phyloP scores from a whole-genome alignment of 805 yeast species.

The Lipomyces anomalus region DNA sequence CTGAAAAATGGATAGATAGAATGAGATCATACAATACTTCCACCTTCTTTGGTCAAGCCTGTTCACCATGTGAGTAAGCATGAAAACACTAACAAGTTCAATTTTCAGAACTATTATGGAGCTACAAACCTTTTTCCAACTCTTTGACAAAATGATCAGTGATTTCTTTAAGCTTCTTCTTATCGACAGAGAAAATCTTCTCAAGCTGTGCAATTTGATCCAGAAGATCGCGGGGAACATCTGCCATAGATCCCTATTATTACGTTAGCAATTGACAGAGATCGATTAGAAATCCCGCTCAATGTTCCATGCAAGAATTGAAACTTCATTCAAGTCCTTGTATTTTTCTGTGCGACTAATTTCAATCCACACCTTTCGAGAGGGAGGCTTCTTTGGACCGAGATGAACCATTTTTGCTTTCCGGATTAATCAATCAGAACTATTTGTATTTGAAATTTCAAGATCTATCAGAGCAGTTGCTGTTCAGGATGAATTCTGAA shows the following conservation, averaged over 20 bases:
- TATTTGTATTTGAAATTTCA: too few species aligned
- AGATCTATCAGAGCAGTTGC: too few species aligned
- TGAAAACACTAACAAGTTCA: not conserved
- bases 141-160: slow-evolving; percentile 73
- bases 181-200: slow-evolving; percentile 54
- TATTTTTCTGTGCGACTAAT: not conserved
- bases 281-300: not conserved
- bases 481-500: too few species aligned
- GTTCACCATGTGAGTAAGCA: not conserved
- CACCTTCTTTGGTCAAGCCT: slow-evolving; percentile 29
- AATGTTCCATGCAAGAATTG: not conserved
- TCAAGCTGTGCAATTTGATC: slow-evolving; percentile 56
- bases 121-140: slow-evolving; percentile 72
- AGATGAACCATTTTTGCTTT: slow-evolving; percentile 67
- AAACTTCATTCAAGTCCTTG: not conserved
- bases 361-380: slow-evolving; percentile 51
- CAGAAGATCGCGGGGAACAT: slow-evolving; percentile 59
- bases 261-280: not conserved
- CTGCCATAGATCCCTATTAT: slow-evolving; percentile 53
- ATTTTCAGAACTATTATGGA: not conserved
- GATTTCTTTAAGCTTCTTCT: slow-evolving; percentile 56
- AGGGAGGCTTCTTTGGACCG: slow-evolving; percentile 78
- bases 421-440: too few species aligned
- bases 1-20: not conserved
- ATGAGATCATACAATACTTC: slow-evolving; percentile 26